Evolutionary conservation across 2,329 filamentous ascomycete species (phyloP).

Genomic region (Purpureocillium takamizusanense): DNA sequence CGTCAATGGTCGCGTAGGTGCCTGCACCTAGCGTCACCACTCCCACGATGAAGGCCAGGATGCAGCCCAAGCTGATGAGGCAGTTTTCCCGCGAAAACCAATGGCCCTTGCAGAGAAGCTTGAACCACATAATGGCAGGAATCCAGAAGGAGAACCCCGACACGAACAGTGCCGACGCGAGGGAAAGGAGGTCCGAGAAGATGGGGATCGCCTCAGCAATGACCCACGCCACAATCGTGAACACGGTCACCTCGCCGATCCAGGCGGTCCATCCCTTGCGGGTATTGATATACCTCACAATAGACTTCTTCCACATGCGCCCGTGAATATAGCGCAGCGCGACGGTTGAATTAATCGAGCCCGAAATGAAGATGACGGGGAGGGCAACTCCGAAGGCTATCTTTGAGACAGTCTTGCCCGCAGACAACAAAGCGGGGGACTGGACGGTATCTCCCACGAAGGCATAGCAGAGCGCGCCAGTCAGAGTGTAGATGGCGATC

Average conservation of each 20-base stretch:
- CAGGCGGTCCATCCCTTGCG: conserved; percentile 41
- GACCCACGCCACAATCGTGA: conserved; percentile 59
- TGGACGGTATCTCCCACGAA: conserved; percentile 55
- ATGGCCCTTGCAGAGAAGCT: conserved; percentile 20
- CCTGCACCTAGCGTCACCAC: conserved; percentile 17
- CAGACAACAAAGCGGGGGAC: conserved; percentile 60
- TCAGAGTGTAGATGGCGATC: conserved; percentile 56
- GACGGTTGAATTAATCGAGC: conserved; percentile 54
- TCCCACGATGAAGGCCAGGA: conserved; percentile 17
- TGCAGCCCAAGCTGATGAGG: conserved; percentile 13
- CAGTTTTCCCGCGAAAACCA: conserved; percentile 16
- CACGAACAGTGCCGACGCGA: conserved; percentile 37
- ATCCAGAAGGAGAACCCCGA: conserved; percentile 27
- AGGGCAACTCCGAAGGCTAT: conserved; percentile 61
- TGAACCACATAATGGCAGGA: conserved; percentile 31
- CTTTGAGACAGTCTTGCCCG: conserved; percentile 48
- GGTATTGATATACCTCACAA: conserved; percentile 37
- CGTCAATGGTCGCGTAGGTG: conserved; percentile 18
- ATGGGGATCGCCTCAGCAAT: conserved; percentile 64
- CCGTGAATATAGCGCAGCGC: conserved; percentile 35
- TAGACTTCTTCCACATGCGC: conserved; percentile 29
- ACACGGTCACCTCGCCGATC: conserved; percentile 43
- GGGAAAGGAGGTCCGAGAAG: conserved; percentile 56
- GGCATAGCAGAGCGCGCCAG: conserved; percentile 60
- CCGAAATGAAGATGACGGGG: conserved; percentile 65